These are phyloP conservation scores for Calonectria honghensis DNA, from an alignment of 2,329 filamentous ascomycete genomes.

Conservation along the genomic window DNA sequence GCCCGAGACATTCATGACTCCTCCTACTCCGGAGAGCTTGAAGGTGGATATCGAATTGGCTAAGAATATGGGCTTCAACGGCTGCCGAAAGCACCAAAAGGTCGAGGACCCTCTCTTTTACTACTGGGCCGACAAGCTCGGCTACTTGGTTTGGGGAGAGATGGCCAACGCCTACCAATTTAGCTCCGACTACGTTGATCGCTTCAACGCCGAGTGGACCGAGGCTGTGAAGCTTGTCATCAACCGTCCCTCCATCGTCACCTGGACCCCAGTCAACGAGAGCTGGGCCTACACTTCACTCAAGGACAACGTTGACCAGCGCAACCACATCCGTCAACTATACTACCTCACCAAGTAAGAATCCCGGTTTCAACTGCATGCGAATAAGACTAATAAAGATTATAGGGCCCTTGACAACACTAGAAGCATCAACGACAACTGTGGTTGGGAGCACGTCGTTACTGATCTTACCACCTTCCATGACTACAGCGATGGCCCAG, in stretches of 20 bases:
- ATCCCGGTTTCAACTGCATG: not conserved
- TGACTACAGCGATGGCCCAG: slow-evolving; percentile 77
- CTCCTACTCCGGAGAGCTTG: slow-evolving; percentile 68
- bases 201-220: slow-evolving; percentile 79
- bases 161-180: slow-evolving; percentile 80
- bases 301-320: slow-evolving; percentile 73
- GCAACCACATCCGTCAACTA: slow-evolving; percentile 78
- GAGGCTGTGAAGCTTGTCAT: slow-evolving; percentile 78
- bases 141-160: slow-evolving; percentile 79
- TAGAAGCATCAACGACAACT: slow-evolving; percentile 81
- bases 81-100: slow-evolving; percentile 79
- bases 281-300: slow-evolving; percentile 79
- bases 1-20: slow-evolving; percentile 76
- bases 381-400: slow-evolving; percentile 32
- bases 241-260: slow-evolving; percentile 78
- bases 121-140: slow-evolving; percentile 77
- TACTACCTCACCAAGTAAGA: slow-evolving; percentile 79
- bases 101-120: slow-evolving; percentile 77
- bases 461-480: slow-evolving; percentile 81
- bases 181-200: slow-evolving; percentile 72
- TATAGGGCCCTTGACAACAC: slow-evolving; percentile 74
- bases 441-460: slow-evolving; percentile 81
- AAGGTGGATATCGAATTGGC: slow-evolving; percentile 72
- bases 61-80: slow-evolving; percentile 79
- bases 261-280: slow-evolving; percentile 80